Evolutionary conservation across 2,329 filamentous ascomycete genomes (phyloP), one percentile per base, ranked within the genome.

Genomic region (Fusarium phyllophilum): DNA sequence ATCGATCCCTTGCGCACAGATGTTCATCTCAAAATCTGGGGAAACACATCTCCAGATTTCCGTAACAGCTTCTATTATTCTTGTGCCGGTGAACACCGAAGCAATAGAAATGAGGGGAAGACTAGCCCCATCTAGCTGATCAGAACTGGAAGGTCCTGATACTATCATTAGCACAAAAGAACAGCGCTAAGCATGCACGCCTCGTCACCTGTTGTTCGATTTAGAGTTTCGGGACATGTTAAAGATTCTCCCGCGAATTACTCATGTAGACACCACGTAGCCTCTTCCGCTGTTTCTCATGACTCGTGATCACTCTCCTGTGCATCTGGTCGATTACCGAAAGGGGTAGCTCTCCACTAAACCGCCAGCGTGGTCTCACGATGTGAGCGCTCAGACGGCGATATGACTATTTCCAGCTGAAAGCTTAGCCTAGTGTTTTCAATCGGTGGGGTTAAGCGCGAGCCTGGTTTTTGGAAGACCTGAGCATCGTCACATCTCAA

Each of bases 61-160:
- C 24, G 13, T 13, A 4, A n/a, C 12, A 13, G 18, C 12, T 4
- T 11, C 5, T 5, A 6, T 24, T 4, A 20, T 20, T 20, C 17
- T 6, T 36, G 4, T 52, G 13, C 17, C 3, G 13, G 13, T 5
- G 13, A 17, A n/a, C 20, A 5, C 31, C 17, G 18, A 24, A 52
- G 4, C 9, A 4, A 12, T 20, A 4, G 2, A 13, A 14, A 9
- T 13, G 15, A 12, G 24, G 14, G 8, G 14, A n/a, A 22, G 8
- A 6, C 4, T 3, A 29, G 14, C 34, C 24, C 20, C 14, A n/a
- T 54, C 3, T n/a, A 10, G 1, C 12, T 10, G 14, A 14, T 22
- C 51, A 39, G 51, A 54, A 54, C 20, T 18, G 24, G 34, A 54
- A 54, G 24, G 51, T 29, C 34, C 8, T 29, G 24, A 39, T n/a